Evolutionary conservation across 2,329 filamentous ascomycete genomes (phyloP), one percentile per base, ranked within the genome.

Genomic region (Hymenoscyphus salicellus): DNA sequence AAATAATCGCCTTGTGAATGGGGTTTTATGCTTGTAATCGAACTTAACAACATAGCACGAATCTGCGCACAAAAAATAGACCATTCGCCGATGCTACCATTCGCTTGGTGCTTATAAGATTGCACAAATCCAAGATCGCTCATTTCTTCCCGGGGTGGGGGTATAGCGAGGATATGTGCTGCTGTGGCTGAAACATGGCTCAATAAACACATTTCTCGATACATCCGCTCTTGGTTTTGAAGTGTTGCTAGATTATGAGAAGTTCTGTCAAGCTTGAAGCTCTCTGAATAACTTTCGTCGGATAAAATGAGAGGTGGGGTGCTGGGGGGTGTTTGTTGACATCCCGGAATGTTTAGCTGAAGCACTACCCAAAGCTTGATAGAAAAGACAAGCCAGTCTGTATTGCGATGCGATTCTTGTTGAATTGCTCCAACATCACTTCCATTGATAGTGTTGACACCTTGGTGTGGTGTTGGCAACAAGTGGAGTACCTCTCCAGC

Each of bases 171-270:
- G 14, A 62, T 41, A 20, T 56, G 49, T 8, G 32, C 55, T 11
- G 60, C 41, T 28, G 49, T 62, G 4, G 33, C 49, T 23, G 60
- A 30, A 16, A 57, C 49, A 41, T 62, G 49, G 28, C 60, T 46
- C 16, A 62, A 23, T 55, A 62, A 41, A 32, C 60, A 62, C 14
- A 62, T 14, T 30, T 62, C 60, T 23, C 60, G 60, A 56, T 41
- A 62, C 60, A 62, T 62, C 10, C 60, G 60, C 23, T 62, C 60
- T 41, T 62, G 60, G n/a, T 55, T 62, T 43, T 62, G 60, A 26
- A 62, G 60, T 28, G 60, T 62, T 28, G 60, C 55, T 11, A 62
- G 55, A 33, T 62, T 62, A 23, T 62, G 55, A 23, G 60, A 62
- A 20, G 60, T 56, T 10, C 60, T n/a, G 49, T 62, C 60, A 11